Evolutionary conservation across 202 grass and related monocot species (phyloP), one percentile per base, ranked within the genome.

Genomic region (Setaria viridis): DNA sequence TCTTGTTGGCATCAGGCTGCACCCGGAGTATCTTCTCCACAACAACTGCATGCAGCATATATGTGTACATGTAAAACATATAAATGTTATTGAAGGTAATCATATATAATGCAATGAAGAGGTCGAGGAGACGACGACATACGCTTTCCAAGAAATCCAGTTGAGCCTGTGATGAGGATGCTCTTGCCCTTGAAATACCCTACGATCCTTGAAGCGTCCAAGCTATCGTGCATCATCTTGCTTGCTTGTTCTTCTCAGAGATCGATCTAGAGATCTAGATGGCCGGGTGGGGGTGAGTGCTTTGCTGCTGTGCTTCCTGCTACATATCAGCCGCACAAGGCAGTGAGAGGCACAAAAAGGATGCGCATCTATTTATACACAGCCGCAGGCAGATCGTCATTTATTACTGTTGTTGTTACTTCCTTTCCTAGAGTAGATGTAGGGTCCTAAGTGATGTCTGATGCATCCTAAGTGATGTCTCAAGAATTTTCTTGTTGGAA

Each of bases 111-210:
- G 20, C n/a, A 59, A 20, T 4, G 4, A 62, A 63, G 60, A 63
- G 51, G 17, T 5, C 4, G 54, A 20, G 4, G 11, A 13, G 21
- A 63, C 10, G 29, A 63, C 9, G 7, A 59, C 85, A 32, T 93
- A 97, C 94, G 86, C 78, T 94, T 94, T 9, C 87, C 94, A 33
- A 97, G 86, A 63, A 97, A 97, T 11, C 91, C 94, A 17, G 94
- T 97, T 35, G 91, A 82, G 3, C 94, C 94, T 4, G 91, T 97
- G 80, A 97, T 46, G 47, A 94, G 91, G 67, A 94, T 62, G 72
- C 47, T 94, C 90, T 97, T 97, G 45, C 84, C 86, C 80, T 84
- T 94, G 83, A 94, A 97, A 34, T 84, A 88, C 65, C 74, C 86
- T 50, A 72, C 0, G 21, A 72, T 72, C 45, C 45, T 72, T 30